Percentiles rank a stretch among this genome's conserved stretches.
These are phyloP conservation scores for Thamnidium elegans DNA, from an alignment of 192 early-diverging fungal genomes.

Conservation along the genomic window DNA sequence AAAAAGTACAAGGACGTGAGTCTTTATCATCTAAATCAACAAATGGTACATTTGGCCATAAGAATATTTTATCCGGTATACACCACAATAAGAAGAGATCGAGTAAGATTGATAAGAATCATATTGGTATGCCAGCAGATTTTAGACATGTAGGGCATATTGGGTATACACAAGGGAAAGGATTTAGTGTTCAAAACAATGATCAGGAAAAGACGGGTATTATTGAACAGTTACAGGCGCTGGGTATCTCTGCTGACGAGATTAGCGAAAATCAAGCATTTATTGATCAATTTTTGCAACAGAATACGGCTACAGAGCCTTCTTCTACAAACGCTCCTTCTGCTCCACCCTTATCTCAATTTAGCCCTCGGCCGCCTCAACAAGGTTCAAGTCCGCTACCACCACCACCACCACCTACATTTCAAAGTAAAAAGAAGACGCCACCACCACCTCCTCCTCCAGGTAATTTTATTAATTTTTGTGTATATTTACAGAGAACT, in stretches of 20 bases:
- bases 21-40: slow-evolving; percentile 15
- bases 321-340: slow-evolving; percentile 21
- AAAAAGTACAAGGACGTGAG: slow-evolving; percentile 39
- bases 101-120: slow-evolving; percentile 54
- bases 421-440: neutral
- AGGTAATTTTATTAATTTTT: slow-evolving; percentile 22
- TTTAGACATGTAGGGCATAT: slow-evolving; percentile 62
- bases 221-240: slow-evolving; percentile 62
- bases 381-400: neutral
- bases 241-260: slow-evolving; percentile 61
- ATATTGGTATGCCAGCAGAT: slow-evolving; percentile 51
- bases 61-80: neutral
- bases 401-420: neutral
- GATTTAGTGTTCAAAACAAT: slow-evolving; percentile 63
- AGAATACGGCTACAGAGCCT: slow-evolving; percentile 41
- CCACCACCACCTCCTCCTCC: slow-evolving; percentile 32
- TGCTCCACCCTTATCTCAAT: slow-evolving; percentile 20
- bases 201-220: slow-evolving; percentile 65
- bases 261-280: slow-evolving; percentile 64
- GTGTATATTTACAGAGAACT: neutral
- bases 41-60: neutral
- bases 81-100: slow-evolving; percentile 31
- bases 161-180: slow-evolving; percentile 54
- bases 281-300: slow-evolving; percentile 62
- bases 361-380: neutral